Percentiles rank a stretch among this genome's conserved stretches.
phyloP scores from a whole-genome alignment of 371 early-diverging fungal species.

The Thermomucor indicae-seudaticae region DNA sequence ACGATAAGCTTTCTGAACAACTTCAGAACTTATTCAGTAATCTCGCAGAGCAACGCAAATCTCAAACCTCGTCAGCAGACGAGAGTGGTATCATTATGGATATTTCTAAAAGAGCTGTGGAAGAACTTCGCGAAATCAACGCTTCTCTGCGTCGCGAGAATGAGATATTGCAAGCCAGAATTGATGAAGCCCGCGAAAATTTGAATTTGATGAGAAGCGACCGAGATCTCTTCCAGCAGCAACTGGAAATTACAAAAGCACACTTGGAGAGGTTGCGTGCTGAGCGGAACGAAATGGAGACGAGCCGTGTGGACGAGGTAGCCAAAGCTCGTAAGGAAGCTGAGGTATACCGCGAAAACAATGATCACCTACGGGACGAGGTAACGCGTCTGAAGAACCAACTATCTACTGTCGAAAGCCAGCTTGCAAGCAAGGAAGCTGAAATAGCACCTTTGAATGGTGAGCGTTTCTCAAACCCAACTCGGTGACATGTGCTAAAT shows the following conservation, averaged over 20 bases:
- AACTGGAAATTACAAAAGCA: conserved; percentile 5
- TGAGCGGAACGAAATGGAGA: conserved; percentile 4
- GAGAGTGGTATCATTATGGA: background rate
- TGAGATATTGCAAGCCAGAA: conserved; percentile 13
- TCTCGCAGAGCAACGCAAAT: conserved; percentile 1
- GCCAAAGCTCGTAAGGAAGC: conserved; percentile 11
- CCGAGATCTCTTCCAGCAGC: conserved; percentile 16
- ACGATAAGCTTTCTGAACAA: conserved; percentile 8
- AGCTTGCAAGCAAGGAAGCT: conserved; percentile 4
- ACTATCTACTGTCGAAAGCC: background rate
- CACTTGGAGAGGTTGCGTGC: conserved; percentile 9
- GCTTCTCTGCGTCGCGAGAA: conserved; percentile 17
- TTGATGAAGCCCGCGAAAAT: conserved; percentile 9
- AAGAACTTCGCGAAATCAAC: conserved; percentile 14
- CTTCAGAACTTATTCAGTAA: conserved; percentile 10
- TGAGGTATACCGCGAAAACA: conserved; percentile 15
- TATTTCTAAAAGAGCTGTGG: conserved; percentile 1
- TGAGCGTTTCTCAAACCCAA: conserved; percentile 3
- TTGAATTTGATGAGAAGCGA: conserved; percentile 10
- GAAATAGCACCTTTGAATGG: conserved; percentile 12
- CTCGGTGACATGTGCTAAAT: too few species aligned
- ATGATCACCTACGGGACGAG: conserved; percentile 2
- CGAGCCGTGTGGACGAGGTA: background rate
- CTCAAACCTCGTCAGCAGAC: background rate
- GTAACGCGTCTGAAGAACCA: conserved; percentile 1